phyloP scores from a whole-genome alignment of 768 basidiomycete genomes.

The Boletus vinaceobasis region DNA sequence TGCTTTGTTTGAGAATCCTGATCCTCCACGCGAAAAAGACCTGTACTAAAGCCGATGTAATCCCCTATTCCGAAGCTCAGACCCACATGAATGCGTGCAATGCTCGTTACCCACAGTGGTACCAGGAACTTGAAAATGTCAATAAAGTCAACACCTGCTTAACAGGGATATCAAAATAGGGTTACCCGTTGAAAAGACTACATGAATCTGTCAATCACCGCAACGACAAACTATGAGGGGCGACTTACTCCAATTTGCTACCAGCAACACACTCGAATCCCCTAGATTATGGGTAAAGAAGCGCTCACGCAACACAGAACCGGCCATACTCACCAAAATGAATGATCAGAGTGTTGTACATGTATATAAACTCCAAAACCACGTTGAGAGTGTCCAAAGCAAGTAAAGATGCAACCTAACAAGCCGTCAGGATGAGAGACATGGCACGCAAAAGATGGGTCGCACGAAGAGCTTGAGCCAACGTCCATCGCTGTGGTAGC shows the following conservation, averaged over 20 bases:
- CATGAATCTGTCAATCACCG: not conserved
- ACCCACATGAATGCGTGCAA: not conserved
- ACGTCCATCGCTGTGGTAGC: constrained; percentile 11
- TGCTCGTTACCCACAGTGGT: constrained; percentile 20
- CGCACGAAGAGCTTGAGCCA: constrained; percentile 27
- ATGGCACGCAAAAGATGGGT: not conserved
- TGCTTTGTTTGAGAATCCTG: constrained; percentile 14
- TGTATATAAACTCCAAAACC: constrained; percentile 23
- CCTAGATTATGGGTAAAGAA: constrained; percentile 6
- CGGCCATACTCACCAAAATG: constrained; percentile 20
- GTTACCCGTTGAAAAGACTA: constrained; percentile 31
- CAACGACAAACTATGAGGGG: not conserved
- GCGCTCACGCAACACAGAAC: not conserved
- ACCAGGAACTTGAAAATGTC: constrained; percentile 11
- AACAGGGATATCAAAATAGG: not conserved
- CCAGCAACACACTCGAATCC: constrained; percentile 9
- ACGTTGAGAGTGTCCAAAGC: constrained; percentile 24
- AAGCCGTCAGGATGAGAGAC: not conserved
- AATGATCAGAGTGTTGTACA: constrained; percentile 25
- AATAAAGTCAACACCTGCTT: not conserved
- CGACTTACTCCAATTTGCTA: constrained; percentile 23
- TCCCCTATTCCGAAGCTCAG: constrained; percentile 15
- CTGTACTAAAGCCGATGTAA: constrained; percentile 26
- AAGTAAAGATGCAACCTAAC: constrained; percentile 21
- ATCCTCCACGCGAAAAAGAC: constrained; percentile 31